phyloP scores from a whole-genome alignment of 2,329 filamentous ascomycete species.

The Metarhizium humberi region DNA sequence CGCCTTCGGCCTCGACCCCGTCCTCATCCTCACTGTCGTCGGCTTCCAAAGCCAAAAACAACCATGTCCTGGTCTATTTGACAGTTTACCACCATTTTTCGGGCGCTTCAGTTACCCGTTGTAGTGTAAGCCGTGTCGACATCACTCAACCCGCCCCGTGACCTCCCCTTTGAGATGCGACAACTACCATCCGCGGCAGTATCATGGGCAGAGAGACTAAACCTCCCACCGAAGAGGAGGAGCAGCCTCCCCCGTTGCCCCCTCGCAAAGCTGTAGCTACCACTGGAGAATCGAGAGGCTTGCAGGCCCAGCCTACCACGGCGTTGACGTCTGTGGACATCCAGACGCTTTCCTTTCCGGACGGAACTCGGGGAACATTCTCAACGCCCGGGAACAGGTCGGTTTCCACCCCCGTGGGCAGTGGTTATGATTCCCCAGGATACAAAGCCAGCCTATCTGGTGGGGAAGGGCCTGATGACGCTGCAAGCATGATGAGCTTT shows the following conservation, averaged over 20 bases:
- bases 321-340: constrained; percentile 76
- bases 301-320: constrained; percentile 66
- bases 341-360: constrained; percentile 64
- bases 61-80: not conserved
- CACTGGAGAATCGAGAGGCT: constrained; percentile 27
- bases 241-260: constrained; percentile 45
- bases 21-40: not conserved
- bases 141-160: not conserved
- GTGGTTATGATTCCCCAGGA: constrained; percentile 31
- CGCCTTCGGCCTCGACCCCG: not conserved
- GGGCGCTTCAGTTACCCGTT: not conserved
- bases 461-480: constrained; percentile 47
- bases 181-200: constrained; percentile 8
- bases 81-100: not conserved
- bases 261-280: constrained; percentile 34
- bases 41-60: not conserved
- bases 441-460: constrained; percentile 19
- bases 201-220: constrained; percentile 20
- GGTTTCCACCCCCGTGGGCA: constrained; percentile 27
- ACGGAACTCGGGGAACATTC: constrained; percentile 58
- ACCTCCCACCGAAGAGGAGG: constrained; percentile 24
- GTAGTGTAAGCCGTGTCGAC: not conserved
- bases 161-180: constrained; percentile 18
- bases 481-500: constrained; percentile 57
- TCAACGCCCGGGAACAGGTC: constrained; percentile 27